A percentile compares a stretch with the other conserved stretches of the same genome.
phyloP scores from a whole-genome alignment of 2,329 filamentous ascomycete species.

The Camillea tinctor region DNA sequence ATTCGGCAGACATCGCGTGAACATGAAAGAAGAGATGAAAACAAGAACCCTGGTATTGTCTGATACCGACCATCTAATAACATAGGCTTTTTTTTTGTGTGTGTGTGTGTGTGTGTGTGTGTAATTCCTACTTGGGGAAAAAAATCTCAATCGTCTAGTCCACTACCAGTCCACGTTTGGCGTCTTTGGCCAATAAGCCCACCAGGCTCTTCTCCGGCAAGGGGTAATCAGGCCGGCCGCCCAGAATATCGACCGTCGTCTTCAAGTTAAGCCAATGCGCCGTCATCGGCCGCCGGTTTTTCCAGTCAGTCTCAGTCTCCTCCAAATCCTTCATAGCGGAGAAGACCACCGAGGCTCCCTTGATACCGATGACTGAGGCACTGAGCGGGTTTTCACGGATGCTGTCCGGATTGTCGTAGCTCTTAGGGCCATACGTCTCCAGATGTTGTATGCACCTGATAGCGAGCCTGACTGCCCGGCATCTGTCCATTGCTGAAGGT shows the following conservation, averaged over 20 bases:
- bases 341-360: constrained; percentile 87
- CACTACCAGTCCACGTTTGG: constrained; percentile 52
- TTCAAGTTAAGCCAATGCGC: constrained; percentile 85
- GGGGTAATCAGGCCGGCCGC: constrained; percentile 62
- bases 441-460: constrained; percentile 94
- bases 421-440: constrained; percentile 69
- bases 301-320: constrained; percentile 87
- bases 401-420: constrained; percentile 53
- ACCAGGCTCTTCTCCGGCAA: constrained; percentile 49
- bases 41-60: background rate
- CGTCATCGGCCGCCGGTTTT: constrained; percentile 76
- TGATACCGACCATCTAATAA: background rate
- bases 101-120: no score
- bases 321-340: constrained; percentile 78
- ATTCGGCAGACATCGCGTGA: background rate
- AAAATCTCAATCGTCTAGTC: background rate
- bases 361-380: constrained; percentile 84
- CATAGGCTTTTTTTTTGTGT: constrained; percentile 1
- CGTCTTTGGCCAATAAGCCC: constrained; percentile 58
- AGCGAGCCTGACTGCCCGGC: constrained; percentile 84
- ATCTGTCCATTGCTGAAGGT: constrained; percentile 93
- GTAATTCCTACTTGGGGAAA: constrained; percentile 3
- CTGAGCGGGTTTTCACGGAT: constrained; percentile 74
- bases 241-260: constrained; percentile 79
- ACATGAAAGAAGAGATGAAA: background rate